Evolutionary conservation across 225 moss, liverwort and hornwort species (phyloP), one percentile per base, ranked within the genome.

Genomic region (Bryoerythrophyllum caledonicum): DNA sequence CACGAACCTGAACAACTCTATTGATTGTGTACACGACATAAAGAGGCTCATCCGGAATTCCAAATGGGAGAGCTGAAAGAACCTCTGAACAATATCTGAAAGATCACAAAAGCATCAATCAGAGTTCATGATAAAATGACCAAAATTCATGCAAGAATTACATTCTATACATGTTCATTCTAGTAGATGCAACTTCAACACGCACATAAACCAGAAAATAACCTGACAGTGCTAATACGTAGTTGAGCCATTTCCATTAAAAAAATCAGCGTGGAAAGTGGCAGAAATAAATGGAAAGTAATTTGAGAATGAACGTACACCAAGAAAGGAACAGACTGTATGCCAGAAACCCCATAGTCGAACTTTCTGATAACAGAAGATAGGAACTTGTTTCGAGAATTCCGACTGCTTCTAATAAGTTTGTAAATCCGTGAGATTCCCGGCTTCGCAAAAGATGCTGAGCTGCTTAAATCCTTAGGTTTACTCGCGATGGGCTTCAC

Each of bases 381-480:
- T 51, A 99, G 75, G 65, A 95, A 99, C 73, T 99, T 99, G 73
- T 95, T 95, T 73, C 97, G 87, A 55, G 97, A 91, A 79, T 82
- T 85, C 49, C 97, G 91, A 81, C 82, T 88, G 69, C 52, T 54
- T 71, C 93, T 87, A 20, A 95, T 99, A 8, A 99, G 88, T 77
- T 99, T 99, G 86, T 99, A 99, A 62, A 93, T 91, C 73, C 93
- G 85, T 35, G 97, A 87, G 65, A 99, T 90, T 65, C 97, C 97
- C n/a, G 74, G 84, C 69, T 95, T 99, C 1, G 97, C 94, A 74
- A 82, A 83, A 65, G 79, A 88, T 65, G 91, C 87, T 56, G 73
- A 78, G 76, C 74, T 87, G 60, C 68, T 82, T 76, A 57, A 57
- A 63, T 77, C 86, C 74, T 78, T 80, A 24, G 71, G 49, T 75